Conservation (phyloP, 108 stramenopile species). For the Cyclotella cryptica region DNA sequence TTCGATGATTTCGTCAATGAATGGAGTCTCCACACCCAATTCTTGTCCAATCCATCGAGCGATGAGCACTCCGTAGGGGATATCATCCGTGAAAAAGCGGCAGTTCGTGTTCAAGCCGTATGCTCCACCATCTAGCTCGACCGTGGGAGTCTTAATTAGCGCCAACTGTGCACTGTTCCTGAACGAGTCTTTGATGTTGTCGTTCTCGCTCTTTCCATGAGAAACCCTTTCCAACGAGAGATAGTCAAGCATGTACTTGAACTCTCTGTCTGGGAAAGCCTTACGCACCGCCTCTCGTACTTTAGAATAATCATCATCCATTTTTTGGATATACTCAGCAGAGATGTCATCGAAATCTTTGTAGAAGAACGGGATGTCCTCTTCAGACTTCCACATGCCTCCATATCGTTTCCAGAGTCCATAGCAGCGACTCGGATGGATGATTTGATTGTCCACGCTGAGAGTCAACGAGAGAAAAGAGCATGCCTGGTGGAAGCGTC, state of each 20-base stretch:
- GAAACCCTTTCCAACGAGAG: constrained; percentile 51
- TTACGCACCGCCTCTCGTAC: constrained; percentile 50
- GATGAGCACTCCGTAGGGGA: constrained; percentile 60
- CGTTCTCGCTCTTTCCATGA: constrained; percentile 38
- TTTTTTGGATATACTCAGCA: constrained; percentile 31
- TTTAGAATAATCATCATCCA: constrained; percentile 54
- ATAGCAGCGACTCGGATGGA: constrained; percentile 61
- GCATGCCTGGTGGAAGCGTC: constrained; percentile 54
- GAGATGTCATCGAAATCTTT: constrained; percentile 61
- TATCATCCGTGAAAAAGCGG: constrained; percentile 64
- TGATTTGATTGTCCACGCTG: constrained; percentile 62
- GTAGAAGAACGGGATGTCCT: constrained; percentile 59
- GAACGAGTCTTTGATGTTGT: constrained; percentile 52
- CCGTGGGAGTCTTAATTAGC: constrained; percentile 56
- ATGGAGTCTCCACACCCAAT: constrained; percentile 52
- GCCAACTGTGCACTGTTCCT: constrained; percentile 52
- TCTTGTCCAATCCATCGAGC: constrained; percentile 55
- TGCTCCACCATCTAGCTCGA: constrained; percentile 38
- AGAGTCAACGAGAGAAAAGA: constrained; percentile 56
- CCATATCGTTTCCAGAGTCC: constrained; percentile 61
- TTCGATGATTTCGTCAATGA: constrained; percentile 58
- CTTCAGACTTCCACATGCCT: constrained; percentile 45
- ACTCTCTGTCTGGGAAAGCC: constrained; percentile 47
- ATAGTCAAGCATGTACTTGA: constrained; percentile 64
- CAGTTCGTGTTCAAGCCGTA: constrained; percentile 39